These are phyloP conservation scores for Solanum pennellii DNA, from an alignment of 257 asterid genomes.

Conservation along the genomic window DNA sequence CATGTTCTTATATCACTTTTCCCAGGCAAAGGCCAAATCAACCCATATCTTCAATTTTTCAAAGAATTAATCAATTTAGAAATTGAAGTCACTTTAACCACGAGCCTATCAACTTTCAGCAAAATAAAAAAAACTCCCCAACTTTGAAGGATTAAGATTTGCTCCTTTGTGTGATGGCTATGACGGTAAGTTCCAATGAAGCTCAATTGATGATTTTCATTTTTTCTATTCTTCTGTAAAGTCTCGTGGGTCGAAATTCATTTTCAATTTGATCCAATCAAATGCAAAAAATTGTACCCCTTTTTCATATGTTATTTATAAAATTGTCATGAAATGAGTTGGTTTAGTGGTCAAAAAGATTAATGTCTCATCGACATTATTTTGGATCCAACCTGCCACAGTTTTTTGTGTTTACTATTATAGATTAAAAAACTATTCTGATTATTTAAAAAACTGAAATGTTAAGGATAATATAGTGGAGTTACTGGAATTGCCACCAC, in stretches of 20 bases:
- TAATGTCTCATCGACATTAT: not conserved
- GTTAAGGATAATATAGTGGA: too few species aligned
- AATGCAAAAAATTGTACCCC: not conserved
- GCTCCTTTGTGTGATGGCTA: not conserved
- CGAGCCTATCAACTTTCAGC: too few species aligned
- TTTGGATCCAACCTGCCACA: too few species aligned
- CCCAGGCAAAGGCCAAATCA: not conserved
- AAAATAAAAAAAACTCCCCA: not conserved
- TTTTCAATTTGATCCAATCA: not conserved
- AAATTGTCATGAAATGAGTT: not conserved
- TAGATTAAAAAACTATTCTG: too few species aligned
- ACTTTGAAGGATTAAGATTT: not conserved
- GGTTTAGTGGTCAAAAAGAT: too few species aligned
- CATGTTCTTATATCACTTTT: conserved; percentile 12
- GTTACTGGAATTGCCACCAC: not conserved
- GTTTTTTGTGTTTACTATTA: too few species aligned
- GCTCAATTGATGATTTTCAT: not conserved
- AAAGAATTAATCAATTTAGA: too few species aligned
- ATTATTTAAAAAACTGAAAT: too few species aligned
- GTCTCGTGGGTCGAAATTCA: not conserved
- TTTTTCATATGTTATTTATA: not conserved
- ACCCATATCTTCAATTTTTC: too few species aligned
- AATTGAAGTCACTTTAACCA: too few species aligned
- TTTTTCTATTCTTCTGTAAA: not conserved
- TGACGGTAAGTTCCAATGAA: not conserved